phyloP scores from a whole-genome alignment of 768 basidiomycete genomes.

The Boletus sp. region DNA sequence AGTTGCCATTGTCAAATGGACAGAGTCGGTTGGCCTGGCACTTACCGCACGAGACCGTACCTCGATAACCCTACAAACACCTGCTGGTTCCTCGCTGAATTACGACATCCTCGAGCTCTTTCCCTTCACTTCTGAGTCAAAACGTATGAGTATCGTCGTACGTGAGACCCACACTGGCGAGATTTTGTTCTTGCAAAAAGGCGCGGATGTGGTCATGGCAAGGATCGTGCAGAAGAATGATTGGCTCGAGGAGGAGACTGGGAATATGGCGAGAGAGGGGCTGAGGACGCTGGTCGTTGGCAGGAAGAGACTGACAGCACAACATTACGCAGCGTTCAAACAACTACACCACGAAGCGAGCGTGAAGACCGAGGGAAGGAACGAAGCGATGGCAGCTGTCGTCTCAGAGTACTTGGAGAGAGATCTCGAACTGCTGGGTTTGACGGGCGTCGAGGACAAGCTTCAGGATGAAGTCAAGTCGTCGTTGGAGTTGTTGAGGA shows the following conservation, averaged over 20 bases:
- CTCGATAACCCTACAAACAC: slow-evolving; percentile 78
- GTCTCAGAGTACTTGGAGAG: slow-evolving; percentile 77
- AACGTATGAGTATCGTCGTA: slow-evolving; percentile 98
- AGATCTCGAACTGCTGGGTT: slow-evolving; percentile 86
- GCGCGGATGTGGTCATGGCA: slow-evolving; percentile 98
- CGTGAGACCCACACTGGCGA: slow-evolving; percentile 74
- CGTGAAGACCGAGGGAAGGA: slow-evolving; percentile 71
- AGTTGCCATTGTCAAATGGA: slow-evolving; percentile 98
- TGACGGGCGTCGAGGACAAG: slow-evolving; percentile 99
- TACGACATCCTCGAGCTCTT: slow-evolving; percentile 94
- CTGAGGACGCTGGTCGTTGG: slow-evolving; percentile 92
- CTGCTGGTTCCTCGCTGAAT: slow-evolving; percentile 55
- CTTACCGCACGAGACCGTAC: slow-evolving; percentile 88
- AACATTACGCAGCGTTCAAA: slow-evolving; percentile 74
- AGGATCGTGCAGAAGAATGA: slow-evolving; percentile 94
- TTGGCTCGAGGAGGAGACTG: slow-evolving; percentile 98
- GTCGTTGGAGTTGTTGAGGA: slow-evolving; percentile 87
- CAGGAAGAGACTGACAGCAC: slow-evolving; percentile 66
- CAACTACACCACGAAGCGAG: slow-evolving; percentile 71
- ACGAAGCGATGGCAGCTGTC: slow-evolving; percentile 74
- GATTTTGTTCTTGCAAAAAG: slow-evolving; percentile 90
- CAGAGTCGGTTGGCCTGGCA: slow-evolving; percentile 88
- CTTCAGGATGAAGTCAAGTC: slow-evolving; percentile 95
- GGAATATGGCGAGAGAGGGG: slow-evolving; percentile 97
- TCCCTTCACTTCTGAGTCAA: slow-evolving; percentile 97